phyloP scores from a whole-genome alignment of 179 eudicot genomes.

The Beta corolliflora region DNA sequence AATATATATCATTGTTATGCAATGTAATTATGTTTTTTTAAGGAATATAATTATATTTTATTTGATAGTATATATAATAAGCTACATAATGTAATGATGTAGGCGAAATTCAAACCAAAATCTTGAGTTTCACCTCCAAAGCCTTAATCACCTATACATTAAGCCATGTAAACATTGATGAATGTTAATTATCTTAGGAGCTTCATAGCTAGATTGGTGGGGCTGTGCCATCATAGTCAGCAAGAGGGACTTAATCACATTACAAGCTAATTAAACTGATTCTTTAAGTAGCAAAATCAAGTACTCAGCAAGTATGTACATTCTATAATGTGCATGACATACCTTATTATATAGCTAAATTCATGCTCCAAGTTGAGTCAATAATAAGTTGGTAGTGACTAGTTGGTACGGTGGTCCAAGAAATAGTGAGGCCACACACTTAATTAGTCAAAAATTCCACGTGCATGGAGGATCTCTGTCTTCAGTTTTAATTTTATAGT shows the following conservation, averaged over 20 bases:
- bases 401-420: conserved; percentile 23
- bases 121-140: too few species aligned
- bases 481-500: background rate
- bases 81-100: too few species aligned
- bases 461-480: conserved; percentile 25
- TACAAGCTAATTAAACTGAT: background rate
- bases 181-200: background rate
- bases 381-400: conserved; percentile 18
- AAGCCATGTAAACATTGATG: too few species aligned
- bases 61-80: too few species aligned
- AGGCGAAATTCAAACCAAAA: too few species aligned
- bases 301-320: conserved; percentile 1
- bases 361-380: conserved; percentile 25
- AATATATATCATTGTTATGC: too few species aligned
- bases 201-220: background rate
- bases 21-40: background rate
- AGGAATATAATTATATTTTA: background rate
- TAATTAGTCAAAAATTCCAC: conserved; percentile 9
- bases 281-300: background rate
- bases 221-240: conserved; percentile 18
- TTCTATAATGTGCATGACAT: background rate
- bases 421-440: conserved; percentile 2
- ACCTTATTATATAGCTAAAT: conserved; percentile 19
- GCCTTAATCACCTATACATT: too few species aligned
- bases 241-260: conserved; percentile 17